A percentile compares a stretch with the other conserved stretches of the same genome.
Evolutionary conservation across 768 basidiomycete genomes (phyloP).

Genomic region (Dioszegia hungarica): DNA sequence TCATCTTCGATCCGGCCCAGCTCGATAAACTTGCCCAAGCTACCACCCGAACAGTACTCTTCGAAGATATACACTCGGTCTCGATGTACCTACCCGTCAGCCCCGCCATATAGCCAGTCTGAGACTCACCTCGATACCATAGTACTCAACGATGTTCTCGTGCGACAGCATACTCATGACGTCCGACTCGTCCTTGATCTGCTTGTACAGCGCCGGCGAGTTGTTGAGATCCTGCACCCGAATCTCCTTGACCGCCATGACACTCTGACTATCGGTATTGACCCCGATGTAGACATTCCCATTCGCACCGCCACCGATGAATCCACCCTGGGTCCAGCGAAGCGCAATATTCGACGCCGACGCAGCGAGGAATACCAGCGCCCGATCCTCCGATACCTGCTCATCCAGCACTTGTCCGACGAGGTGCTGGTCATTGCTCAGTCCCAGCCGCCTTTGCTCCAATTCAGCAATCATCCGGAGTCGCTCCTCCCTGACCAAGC

Average conservation of each 20-base stretch:
- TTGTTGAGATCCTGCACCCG: constrained; percentile 91
- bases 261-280: constrained; percentile 87
- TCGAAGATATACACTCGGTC: constrained; percentile 99
- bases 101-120: not conserved
- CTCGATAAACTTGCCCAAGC: constrained; percentile 78
- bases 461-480: constrained; percentile 56
- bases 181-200: constrained; percentile 90
- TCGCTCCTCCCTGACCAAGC: constrained; percentile 70
- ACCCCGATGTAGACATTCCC: constrained; percentile 99
- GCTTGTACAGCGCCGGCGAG: constrained; percentile 77
- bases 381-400: constrained; percentile 87
- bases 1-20: constrained; percentile 96
- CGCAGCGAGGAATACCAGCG: constrained; percentile 87
- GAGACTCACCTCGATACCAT: constrained; percentile 72
- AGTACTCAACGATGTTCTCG: constrained; percentile 96
- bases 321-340: constrained; percentile 95
- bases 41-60: constrained; percentile 95
- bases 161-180: constrained; percentile 99
- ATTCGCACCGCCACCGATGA: constrained; percentile 97
- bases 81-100: constrained; percentile 81
- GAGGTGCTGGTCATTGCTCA: constrained; percentile 66
- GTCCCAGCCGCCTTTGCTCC: constrained; percentile 60
- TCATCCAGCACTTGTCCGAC: constrained; percentile 90
- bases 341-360: constrained; percentile 93
- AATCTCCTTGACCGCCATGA: constrained; percentile 99